Percentiles rank a stretch among this genome's conserved stretches.
These are phyloP conservation scores for Penicillium silybi DNA, from an alignment of 495 filamentous ascomycete genomes.

Conservation along the genomic window DNA sequence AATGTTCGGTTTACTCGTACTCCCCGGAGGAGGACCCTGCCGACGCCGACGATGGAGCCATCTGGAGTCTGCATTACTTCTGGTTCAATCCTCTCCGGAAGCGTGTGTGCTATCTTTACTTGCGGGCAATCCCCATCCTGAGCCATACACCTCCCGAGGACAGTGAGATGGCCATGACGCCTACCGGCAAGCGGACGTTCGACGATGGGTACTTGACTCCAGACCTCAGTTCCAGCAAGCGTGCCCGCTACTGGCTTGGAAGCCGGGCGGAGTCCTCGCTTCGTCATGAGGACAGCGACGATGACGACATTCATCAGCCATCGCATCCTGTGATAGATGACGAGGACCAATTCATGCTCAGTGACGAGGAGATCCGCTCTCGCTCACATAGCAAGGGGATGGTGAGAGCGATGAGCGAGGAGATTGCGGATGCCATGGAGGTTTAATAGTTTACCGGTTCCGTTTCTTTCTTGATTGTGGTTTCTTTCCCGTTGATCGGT, in stretches of 20 bases:
- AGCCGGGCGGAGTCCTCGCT: constrained; percentile 45
- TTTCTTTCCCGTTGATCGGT: constrained; percentile 22
- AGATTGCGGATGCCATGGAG: constrained; percentile 70
- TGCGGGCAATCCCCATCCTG: constrained; percentile 79
- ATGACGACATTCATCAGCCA: constrained; percentile 40
- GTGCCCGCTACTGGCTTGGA: constrained; percentile 80
- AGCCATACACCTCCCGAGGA: constrained; percentile 55
- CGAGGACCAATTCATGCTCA: constrained; percentile 41
- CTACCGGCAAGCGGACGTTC: constrained; percentile 43
- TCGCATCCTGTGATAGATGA: constrained; percentile 28
- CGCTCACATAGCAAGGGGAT: constrained; percentile 42
- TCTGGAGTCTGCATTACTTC: constrained; percentile 95
- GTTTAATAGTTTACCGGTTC: constrained; percentile 28
- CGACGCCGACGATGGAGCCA: constrained; percentile 82
- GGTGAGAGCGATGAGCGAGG: constrained; percentile 67
- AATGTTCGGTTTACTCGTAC: constrained; percentile 84
- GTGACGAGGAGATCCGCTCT: constrained; percentile 42
- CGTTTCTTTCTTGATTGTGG: constrained; percentile 2
- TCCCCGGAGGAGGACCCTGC: constrained; percentile 80
- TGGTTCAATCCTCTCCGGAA: constrained; percentile 93
- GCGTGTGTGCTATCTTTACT: constrained; percentile 90
- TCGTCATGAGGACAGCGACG: constrained; percentile 36
- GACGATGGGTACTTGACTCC: constrained; percentile 49
- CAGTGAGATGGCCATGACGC: constrained; percentile 33
- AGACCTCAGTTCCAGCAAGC: constrained; percentile 62